Base-by-base conservation (phyloP, 2,329 filamentous ascomycete species). In the Pseudogymnoascus sp. region DNA sequence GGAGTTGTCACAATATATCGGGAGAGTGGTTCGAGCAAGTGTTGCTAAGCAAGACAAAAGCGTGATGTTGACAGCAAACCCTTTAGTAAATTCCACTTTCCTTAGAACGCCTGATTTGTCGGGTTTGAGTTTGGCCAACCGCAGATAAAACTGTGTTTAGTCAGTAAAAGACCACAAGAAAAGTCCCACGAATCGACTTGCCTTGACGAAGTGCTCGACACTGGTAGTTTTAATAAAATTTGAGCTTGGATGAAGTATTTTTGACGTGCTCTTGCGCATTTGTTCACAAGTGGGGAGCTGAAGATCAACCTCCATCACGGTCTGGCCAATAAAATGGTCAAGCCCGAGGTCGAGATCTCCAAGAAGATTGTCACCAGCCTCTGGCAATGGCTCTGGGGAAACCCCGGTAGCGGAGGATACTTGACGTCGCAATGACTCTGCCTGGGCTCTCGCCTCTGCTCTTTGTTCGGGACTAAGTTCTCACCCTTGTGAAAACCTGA, bases 191-290 rank as follows among this genome's bases (percentile, higher is more conserved):
- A 29, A 50, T 50, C 23, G 23, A 69, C 76, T 64, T 78, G 87
- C 86, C 82, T 90, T 91, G 70, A 90, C 90, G 87, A 88, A 91
- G 70, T 91, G 88, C 71, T 90, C 86, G 62, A 90, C 87, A 71
- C 88, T 85, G 19, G 89, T 89, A 65, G 89, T 88, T 64, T 86
- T 83, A 73, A 88, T 82, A 73, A 88, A 90, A 5, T 87, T 89
- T 2, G 87, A 89, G 71, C 90, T 88, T 70, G 89, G 89, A 73
- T 89, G 86, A 53, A 91, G 73, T 64, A 80, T 81, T 64, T 84
- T 81, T 26, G 75, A 72, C 66, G 82, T 81, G 67, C 88, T 83
- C 63, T 84, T 85, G 15, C 87, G 82, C 82, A 89, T 87, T 64
- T 82, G 80, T 66, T 85, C 81, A 69, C 88, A 91, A 68, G 85